Evolutionary conservation across 2,329 filamentous ascomycete genomes (phyloP).

Genomic region (Fusarium mangiferae): DNA sequence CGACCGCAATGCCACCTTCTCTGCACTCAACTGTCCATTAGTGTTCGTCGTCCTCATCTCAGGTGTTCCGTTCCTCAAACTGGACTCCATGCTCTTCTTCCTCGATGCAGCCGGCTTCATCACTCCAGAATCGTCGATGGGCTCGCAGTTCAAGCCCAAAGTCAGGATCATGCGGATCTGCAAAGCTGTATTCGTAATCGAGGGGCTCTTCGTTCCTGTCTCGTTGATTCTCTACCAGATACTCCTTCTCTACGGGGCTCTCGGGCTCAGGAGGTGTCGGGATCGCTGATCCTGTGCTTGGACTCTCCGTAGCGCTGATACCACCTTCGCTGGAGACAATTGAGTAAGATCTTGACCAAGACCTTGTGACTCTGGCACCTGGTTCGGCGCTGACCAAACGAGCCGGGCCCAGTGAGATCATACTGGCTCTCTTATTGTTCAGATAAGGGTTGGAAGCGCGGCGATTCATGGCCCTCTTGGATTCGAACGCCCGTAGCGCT

Average conservation of each 20-base stretch:
- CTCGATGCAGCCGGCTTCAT: slow-evolving; percentile 50
- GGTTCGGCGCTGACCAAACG: slow-evolving; percentile 37
- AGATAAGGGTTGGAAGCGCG: slow-evolving; percentile 30
- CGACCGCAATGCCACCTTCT: slow-evolving; percentile 12
- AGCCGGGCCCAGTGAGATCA: slow-evolving; percentile 35
- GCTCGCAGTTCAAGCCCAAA: slow-evolving; percentile 50
- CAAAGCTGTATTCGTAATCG: slow-evolving; percentile 47
- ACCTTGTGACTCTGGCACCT: slow-evolving; percentile 27
- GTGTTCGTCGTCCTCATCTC: slow-evolving; percentile 34
- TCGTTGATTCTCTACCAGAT: slow-evolving; percentile 36
- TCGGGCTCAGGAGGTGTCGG: slow-evolving; percentile 53
- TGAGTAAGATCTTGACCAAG: slow-evolving; percentile 45
- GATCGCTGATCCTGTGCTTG: slow-evolving; percentile 49
- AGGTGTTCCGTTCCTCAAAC: slow-evolving; percentile 36
- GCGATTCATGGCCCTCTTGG: slow-evolving; percentile 38
- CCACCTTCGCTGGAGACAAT: slow-evolving; percentile 51
- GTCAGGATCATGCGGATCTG: slow-evolving; percentile 47
- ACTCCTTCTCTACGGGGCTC: slow-evolving; percentile 46
- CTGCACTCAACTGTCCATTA: slow-evolving; percentile 17
- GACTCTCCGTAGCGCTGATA: slow-evolving; percentile 51
- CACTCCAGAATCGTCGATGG: slow-evolving; percentile 49
- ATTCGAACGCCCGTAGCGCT: slow-evolving; percentile 47
- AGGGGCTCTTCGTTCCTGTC: slow-evolving; percentile 36
- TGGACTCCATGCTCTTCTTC: slow-evolving; percentile 49
- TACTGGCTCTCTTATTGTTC: slow-evolving; percentile 39